Base-by-base conservation (phyloP, 2,329 filamentous ascomycete species). In the Dactylonectria estremocensis region DNA sequence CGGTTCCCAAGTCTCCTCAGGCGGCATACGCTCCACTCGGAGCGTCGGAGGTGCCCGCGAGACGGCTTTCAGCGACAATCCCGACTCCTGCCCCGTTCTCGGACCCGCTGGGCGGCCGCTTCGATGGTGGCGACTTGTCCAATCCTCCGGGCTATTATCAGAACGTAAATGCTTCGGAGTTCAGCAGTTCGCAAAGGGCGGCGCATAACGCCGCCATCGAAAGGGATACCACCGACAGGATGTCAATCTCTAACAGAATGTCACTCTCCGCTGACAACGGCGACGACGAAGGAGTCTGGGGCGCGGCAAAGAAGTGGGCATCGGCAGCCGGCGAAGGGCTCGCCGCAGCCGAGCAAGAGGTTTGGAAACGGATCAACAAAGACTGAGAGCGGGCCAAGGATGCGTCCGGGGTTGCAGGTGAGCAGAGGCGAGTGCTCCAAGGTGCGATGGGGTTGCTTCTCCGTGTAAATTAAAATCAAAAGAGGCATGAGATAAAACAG, bases 311-410 rank as follows among this genome's bases (percentile, higher is more conserved):
- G 82, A 89, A 88, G 77, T 85, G 87, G 83, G 88, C 86, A 52
- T 81, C 84, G 66, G 84, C 84, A 37, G 89, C 89, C 7, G 89
- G 89, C 57, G 85, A 86, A 68, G 88, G 85, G 76, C 78, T 91
- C 31, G 86, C 85, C 9, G 87, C 85, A 14, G 88, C 88, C 14
- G 89, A 91, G 81, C 82, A 81, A 57, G 88, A 90, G 78, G 85
- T 91, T 24, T 91, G 89, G 89, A 87, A 85, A 79, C 86, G 84
- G 75, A 88, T 91, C 76, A 91, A 89, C 79, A 89, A 88, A 80
- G 82, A 87, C 54, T 86, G 83, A 64, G 46, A 49, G 24, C 24
- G 61, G 52, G 64, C 35, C 43, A 54, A 67, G 72, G 72, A 58
- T 71, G 64, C 33, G 48, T 54, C 66, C 46, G 57, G 72, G 75